These are phyloP conservation scores for Termitomyces sp. DNA, from an alignment of 768 basidiomycete species.

Conservation along the genomic window DNA sequence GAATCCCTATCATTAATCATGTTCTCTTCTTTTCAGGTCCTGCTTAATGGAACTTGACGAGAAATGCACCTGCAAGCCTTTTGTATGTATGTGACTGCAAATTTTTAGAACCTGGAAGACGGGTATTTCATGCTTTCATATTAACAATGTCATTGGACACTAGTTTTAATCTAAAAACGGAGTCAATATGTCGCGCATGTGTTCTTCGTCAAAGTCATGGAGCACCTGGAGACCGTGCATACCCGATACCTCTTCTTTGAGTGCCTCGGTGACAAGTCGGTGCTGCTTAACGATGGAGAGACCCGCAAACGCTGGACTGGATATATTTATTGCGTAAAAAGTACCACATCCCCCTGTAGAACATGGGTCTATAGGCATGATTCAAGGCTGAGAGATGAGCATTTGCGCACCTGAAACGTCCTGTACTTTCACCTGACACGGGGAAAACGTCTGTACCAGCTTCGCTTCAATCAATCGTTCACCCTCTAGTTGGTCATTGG, in stretches of 20 bases:
- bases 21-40: neutral
- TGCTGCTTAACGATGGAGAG: constrained; percentile 91
- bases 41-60: neutral
- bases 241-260: constrained; percentile 85
- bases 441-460: constrained; percentile 68
- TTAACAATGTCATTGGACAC: constrained; percentile 1
- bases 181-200: neutral
- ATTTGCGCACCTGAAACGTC: constrained; percentile 79
- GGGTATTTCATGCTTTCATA: neutral
- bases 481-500: constrained; percentile 34
- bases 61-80: neutral
- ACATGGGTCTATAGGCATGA: neutral
- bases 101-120: neutral
- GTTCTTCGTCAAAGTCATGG: neutral
- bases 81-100: neutral
- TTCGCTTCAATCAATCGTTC: constrained; percentile 70
- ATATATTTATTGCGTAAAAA: constrained; percentile 90
- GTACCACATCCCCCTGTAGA: constrained; percentile 90
- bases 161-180: constrained; percentile 9
- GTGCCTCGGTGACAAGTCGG: constrained; percentile 73
- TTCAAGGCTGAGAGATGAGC: neutral
- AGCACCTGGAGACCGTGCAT: constrained; percentile 94
- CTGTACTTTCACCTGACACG: constrained; percentile 78
- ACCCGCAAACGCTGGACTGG: constrained; percentile 81
- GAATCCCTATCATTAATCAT: neutral